These are phyloP conservation scores for Veloporphyrellus conicus DNA, from an alignment of 1,284 basidiomycete species.

Conservation along the genomic window DNA sequence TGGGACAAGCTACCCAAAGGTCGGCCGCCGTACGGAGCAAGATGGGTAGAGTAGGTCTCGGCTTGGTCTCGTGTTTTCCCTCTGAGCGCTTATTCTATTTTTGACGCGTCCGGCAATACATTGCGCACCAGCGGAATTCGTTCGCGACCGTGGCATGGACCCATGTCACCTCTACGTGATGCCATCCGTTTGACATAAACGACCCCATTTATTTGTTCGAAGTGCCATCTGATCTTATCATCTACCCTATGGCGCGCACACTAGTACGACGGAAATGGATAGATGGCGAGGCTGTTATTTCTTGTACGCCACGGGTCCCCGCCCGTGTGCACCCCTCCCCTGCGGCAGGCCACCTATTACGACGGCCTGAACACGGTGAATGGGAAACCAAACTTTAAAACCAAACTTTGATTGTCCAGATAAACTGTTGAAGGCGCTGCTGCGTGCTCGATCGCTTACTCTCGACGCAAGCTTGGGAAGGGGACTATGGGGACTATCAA, in stretches of 20 bases:
- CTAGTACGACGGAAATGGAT: constrained; percentile 43
- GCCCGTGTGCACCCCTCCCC: constrained; percentile 36
- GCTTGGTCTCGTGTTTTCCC: no score
- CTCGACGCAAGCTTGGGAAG: constrained; percentile 30
- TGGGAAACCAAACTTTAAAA: no score
- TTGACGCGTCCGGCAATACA: constrained; percentile 30
- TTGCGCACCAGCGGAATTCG: constrained; percentile 38
- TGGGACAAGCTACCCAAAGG: constrained; percentile 35
- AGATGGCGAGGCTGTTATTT: constrained; percentile 38
- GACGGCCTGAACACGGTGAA: constrained; percentile 35
- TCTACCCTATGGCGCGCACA: background rate
- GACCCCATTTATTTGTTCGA: background rate
- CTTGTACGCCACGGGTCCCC: constrained; percentile 39
- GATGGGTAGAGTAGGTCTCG: constrained; percentile 40
- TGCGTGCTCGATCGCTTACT: background rate
- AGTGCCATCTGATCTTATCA: background rate
- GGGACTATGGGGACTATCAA: constrained; percentile 31
- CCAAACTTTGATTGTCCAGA: no score
- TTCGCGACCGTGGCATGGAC: constrained; percentile 45
- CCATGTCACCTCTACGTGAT: constrained; percentile 40
- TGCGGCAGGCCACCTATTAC: constrained; percentile 34
- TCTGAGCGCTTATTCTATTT: no score
- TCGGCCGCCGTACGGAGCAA: constrained; percentile 36
- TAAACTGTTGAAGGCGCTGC: background rate
- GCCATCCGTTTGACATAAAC: constrained; percentile 44